These are phyloP conservation scores for Candida buenavistaensis DNA, from an alignment of 1,139 yeast species.

Conservation along the genomic window DNA sequence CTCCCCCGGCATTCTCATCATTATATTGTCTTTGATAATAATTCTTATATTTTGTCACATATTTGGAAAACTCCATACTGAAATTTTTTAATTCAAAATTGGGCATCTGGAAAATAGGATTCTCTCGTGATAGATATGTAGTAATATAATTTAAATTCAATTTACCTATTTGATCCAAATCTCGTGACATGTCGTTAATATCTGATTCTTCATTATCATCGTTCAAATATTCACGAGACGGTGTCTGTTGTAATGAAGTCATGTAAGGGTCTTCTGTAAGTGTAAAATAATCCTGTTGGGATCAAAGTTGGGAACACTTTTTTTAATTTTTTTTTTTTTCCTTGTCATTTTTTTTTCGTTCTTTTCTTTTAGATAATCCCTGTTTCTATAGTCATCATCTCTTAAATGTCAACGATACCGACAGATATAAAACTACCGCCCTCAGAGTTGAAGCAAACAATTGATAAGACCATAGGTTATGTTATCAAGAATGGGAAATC, in stretches of 20 bases:
- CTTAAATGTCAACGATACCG: constrained; percentile 23
- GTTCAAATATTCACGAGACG: not conserved
- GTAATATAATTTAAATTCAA: constrained; percentile 23
- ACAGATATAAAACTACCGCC: constrained; percentile 56
- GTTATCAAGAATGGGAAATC: constrained; percentile 66
- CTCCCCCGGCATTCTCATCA: too few relatives aligned
- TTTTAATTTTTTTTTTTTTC: too few relatives aligned
- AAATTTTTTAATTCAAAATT: constrained; percentile 29
- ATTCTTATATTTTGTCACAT: constrained; percentile 27
- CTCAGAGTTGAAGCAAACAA: constrained; percentile 51
- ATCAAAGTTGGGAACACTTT: too few relatives aligned
- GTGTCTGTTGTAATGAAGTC: not conserved
- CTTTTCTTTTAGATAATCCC: too few relatives aligned
- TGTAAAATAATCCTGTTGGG: too few relatives aligned
- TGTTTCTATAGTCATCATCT: not conserved
- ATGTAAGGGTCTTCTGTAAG: too few relatives aligned
- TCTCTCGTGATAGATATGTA: constrained; percentile 13
- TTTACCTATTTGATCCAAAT: constrained; percentile 48
- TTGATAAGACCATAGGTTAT: constrained; percentile 73
- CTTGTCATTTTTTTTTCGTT: too few relatives aligned
- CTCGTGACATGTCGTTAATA: constrained; percentile 38
- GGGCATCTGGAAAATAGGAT: constrained; percentile 22
- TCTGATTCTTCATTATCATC: constrained; percentile 14
- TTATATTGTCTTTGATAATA: constrained; percentile 5
- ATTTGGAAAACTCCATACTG: constrained; percentile 30